A percentile compares a stretch with the other conserved stretches of the same genome.
Conservation (phyloP, 164 flowering plant species). For the Dillenia suffruticosa region DNA sequence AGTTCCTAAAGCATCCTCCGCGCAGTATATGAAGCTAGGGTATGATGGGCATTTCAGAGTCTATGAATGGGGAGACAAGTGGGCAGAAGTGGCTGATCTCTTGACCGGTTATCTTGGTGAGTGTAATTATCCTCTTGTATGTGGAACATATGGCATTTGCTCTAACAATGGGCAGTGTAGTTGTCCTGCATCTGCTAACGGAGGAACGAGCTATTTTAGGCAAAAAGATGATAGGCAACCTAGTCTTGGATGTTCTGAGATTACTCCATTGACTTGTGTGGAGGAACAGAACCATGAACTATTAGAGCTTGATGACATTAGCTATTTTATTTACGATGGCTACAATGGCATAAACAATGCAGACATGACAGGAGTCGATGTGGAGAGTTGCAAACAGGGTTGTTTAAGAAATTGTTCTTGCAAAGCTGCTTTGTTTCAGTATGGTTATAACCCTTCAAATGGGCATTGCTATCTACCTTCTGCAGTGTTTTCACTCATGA, state of each 20-base stretch:
- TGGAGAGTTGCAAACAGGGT: slow-evolving; percentile 16
- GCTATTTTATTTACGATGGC: slow-evolving; percentile 11
- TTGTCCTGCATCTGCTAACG: slow-evolving; percentile 10
- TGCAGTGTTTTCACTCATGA: slow-evolving; percentile 8
- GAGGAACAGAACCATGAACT: slow-evolving; percentile 10
- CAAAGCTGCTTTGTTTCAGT: slow-evolving; percentile 11
- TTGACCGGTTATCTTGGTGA: background rate
- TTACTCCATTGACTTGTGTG: slow-evolving; percentile 9
- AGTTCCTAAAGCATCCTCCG: slow-evolving; percentile 14
- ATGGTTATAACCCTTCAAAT: background rate
- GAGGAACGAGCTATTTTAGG: slow-evolving; percentile 6
- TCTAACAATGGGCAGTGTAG: slow-evolving; percentile 14
- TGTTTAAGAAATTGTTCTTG: slow-evolving; percentile 19
- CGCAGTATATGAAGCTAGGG: slow-evolving; percentile 25
- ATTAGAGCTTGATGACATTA: slow-evolving; percentile 7
- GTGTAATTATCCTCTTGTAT: slow-evolving; percentile 21
- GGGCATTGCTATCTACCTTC: slow-evolving; percentile 15
- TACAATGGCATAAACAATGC: background rate
- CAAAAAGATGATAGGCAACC: slow-evolving; percentile 11
- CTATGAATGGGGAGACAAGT: slow-evolving; percentile 16
- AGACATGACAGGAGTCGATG: background rate
- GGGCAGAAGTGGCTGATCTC: slow-evolving; percentile 15
- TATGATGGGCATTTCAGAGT: slow-evolving; percentile 29
- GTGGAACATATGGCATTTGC: slow-evolving; percentile 30
- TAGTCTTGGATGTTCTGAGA: slow-evolving; percentile 16